These are phyloP conservation scores for Trifolium dubium DNA, from an alignment of 306 rosid species.

Conservation along the genomic window DNA sequence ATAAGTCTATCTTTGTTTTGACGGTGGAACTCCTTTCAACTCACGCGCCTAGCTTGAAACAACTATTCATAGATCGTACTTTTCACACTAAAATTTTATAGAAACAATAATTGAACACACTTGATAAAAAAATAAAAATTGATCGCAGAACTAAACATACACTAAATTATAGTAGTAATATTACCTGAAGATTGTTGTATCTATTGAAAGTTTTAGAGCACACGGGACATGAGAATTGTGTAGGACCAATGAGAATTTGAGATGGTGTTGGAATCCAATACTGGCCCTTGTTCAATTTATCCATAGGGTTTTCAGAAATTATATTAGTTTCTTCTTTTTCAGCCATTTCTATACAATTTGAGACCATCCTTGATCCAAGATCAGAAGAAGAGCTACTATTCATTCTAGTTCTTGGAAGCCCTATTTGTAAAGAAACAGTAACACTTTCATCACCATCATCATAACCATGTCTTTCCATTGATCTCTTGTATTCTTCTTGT, in stretches of 20 bases:
- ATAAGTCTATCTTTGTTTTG: not conserved
- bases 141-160: not conserved
- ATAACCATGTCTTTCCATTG: conserved; percentile 8
- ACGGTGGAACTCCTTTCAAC: not conserved
- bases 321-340: conserved; percentile 35
- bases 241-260: conserved; percentile 86
- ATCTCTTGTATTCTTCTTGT: conserved; percentile 30
- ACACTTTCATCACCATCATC: conserved; percentile 30
- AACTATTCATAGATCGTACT: not conserved
- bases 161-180: conserved; percentile 24
- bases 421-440: conserved; percentile 63
- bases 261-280: conserved; percentile 91
- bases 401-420: conserved; percentile 65
- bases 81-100: not conserved
- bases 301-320: conserved; percentile 47
- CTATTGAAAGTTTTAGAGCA: conserved; percentile 86
- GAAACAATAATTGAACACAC: not conserved
- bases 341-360: conserved; percentile 36
- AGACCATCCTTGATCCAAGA: conserved; percentile 39
- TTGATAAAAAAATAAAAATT: not conserved
- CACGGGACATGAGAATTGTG: conserved; percentile 76
- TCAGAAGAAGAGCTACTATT: conserved; percentile 38
- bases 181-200: conserved; percentile 93
- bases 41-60: not conserved
- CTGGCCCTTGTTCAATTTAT: conserved; percentile 59